Base-by-base conservation (phyloP, 2,329 filamentous ascomycete genomes). In the Scedosporium boydii region DNA sequence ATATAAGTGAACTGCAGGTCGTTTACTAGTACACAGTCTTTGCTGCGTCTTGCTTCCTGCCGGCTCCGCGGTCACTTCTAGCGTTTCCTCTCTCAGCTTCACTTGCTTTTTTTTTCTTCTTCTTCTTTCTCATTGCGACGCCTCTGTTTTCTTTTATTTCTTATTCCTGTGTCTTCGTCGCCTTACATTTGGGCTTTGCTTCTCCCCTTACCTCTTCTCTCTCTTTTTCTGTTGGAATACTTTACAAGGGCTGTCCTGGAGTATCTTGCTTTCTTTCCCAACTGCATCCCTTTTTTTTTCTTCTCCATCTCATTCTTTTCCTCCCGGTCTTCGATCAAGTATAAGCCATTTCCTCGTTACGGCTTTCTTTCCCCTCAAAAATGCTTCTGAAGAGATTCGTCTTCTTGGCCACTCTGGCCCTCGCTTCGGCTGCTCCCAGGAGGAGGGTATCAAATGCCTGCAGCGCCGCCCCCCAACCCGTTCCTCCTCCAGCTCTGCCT, bases 401-500 rank as follows among this genome's bases (percentile, higher is more conserved):
- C 34, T 14, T 62, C 21, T n/a, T 62, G 46, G 55, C 60, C 55
- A 55, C 60, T n/a, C 21, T 58, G 21, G 60, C 53, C 55, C 60
- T 62, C 21, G 41, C 53, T n/a, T 34, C 55, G 6, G 60, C 60
- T 21, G 60, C 60, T 9, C 60, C 60, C 23, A 21, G 18, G 21
- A 62, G 48, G 53, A 58, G 60, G 10, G 23, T 29, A 3, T 56
- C 60, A 34, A 34, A 9, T 34, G 5, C 29, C 6, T 58, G 60
- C 44, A n/a, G 23, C 21, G 61, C 66, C 66, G 16, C 71, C 74
- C 53, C 69, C 65, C 56, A 57, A 16, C 23, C 27, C 27, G 53
- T 29, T 46, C 60, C 60, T 21, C 38, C 27, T 57, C 56, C 56
- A 9, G 56, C 56, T 23, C 70, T 82, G 14, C 79, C 77, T 38